Evolutionary conservation across 2,329 filamentous ascomycete species (phyloP).

Genomic region (Colletotrichum sp.): DNA sequence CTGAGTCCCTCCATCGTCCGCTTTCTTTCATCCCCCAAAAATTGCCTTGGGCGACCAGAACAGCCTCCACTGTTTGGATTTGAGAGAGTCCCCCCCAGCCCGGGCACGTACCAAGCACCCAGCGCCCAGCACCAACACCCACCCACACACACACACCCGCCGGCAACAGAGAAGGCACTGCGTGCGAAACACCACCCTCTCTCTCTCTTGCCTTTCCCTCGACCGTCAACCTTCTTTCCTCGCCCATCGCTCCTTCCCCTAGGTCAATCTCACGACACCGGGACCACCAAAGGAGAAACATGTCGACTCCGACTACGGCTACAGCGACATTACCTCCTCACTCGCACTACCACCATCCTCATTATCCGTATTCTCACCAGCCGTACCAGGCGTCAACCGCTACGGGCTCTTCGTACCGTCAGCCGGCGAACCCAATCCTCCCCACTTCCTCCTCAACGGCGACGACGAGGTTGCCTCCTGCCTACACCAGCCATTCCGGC

Average conservation of each 20-base stretch:
- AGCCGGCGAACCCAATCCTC: constrained; percentile 36
- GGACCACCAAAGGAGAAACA: constrained; percentile 40
- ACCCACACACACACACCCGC: constrained; percentile 5
- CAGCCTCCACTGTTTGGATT: constrained; percentile 13
- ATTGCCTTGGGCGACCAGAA: neutral
- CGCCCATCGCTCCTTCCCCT: neutral
- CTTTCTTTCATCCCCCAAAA: neutral
- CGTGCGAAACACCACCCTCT: constrained; percentile 18
- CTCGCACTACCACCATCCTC: constrained; percentile 67
- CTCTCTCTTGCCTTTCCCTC: neutral
- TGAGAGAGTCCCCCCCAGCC: neutral
- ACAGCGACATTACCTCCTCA: constrained; percentile 37
- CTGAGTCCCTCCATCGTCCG: neutral
- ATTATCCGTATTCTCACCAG: constrained; percentile 64
- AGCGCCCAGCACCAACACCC: constrained; percentile 10
- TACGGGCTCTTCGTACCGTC: constrained; percentile 35
- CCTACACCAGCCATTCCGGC: constrained; percentile 34
- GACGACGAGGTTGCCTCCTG: constrained; percentile 35
- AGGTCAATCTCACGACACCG: constrained; percentile 20
- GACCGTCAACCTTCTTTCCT: constrained; percentile 14
- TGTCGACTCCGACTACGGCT: constrained; percentile 76
- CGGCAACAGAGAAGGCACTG: constrained; percentile 11
- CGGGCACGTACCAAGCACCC: constrained; percentile 11
- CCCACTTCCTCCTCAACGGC: constrained; percentile 43
- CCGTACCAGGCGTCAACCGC: constrained; percentile 50